Base-by-base conservation (phyloP, 2,329 filamentous ascomycete genomes). In the Penicillium expansum region DNA sequence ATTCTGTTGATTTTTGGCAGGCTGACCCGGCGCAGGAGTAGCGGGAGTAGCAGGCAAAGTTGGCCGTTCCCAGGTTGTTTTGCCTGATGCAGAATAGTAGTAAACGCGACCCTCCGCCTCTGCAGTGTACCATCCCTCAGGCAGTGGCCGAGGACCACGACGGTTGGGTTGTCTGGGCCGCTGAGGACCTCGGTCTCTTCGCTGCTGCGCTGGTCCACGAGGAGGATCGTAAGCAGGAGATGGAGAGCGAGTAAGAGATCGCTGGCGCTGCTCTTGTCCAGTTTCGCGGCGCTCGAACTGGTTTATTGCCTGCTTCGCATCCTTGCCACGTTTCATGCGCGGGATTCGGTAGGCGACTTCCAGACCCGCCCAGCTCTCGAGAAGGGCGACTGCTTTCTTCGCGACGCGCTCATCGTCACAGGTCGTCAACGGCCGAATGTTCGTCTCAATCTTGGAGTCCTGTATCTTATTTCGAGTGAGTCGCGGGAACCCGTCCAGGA, bases 391-490 rank as follows among this genome's bases (percentile, higher is more conserved):
- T 5, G 93, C 86, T 67, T 88, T 87, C 20, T 83, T 81, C 27
- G 87, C 83, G 20, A 99, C 90, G 57, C 89, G 82, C 60, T 91
- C 86, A 68, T 96, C 87, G 9, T 87, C 85, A 18, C 85, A 89
- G 13, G 76, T 76, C 1, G 81, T 83, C 50, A 97, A 78, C 4
- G 83, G 82, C 67, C 90, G 80, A 41, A 99, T 83, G 0, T 89
- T 88, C 2, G 86, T 82, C 72, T 97, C 94, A 60, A 99, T 97
- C 68, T 96, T 96, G 9, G 94, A 96, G 68, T 96, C 92, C 63
- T 90, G 87, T 57, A 99, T 97, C 76, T 99, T 99, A 80, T 99
- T 99, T 58, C 91, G 88, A 20, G 94, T 97, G 48, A 97, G 80
- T 10, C 93, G 88, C 0, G 94, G 94, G 62, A 97, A 89, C 62